Conservation (phyloP, 176 grass and related monocot species). For the Oryza brachyantha region DNA sequence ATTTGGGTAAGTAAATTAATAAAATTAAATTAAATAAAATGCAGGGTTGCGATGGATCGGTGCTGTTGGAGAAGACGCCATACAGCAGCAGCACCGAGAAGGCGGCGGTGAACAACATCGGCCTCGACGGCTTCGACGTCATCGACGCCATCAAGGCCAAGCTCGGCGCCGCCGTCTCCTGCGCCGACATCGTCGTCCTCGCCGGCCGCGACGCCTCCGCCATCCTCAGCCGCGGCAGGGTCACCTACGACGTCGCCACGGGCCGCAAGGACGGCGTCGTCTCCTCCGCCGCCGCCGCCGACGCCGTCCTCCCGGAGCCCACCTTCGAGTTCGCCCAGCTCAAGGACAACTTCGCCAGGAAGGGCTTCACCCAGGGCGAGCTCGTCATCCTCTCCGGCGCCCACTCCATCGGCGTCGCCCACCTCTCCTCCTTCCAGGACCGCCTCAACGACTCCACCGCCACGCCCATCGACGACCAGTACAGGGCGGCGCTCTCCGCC, state of each 20-base stretch:
- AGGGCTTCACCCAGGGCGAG: slow-evolving; percentile 18
- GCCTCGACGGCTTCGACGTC: slow-evolving; percentile 33
- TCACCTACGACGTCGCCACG: slow-evolving; percentile 20
- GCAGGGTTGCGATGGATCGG: slow-evolving; percentile 51
- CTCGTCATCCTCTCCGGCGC: slow-evolving; percentile 46
- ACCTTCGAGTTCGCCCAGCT: slow-evolving; percentile 6
- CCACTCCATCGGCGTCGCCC: slow-evolving; percentile 42
- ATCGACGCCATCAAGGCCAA: slow-evolving; percentile 39
- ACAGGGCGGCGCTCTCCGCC: not conserved
- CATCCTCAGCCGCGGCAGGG: slow-evolving; percentile 20
- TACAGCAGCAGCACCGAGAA: slow-evolving; percentile 34
- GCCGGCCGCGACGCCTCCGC: slow-evolving; percentile 30
- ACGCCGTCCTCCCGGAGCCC: slow-evolving; percentile 17
- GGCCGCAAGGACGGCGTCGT: slow-evolving; percentile 44
- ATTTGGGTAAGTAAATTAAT: not conserved
- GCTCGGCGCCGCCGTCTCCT: slow-evolving; percentile 24
- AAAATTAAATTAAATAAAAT: not conserved
- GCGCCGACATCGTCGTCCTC: slow-evolving; percentile 44
- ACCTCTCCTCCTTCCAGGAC: slow-evolving; percentile 25
- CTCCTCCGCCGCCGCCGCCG: slow-evolving; percentile 22
- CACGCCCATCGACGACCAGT: not conserved
- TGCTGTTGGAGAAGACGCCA: slow-evolving; percentile 34
- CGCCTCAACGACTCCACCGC: slow-evolving; percentile 19
- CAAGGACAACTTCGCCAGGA: slow-evolving; percentile 5
- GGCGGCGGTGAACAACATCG: slow-evolving; percentile 13